A percentile compares a stretch with the other conserved stretches of the same genome.
phyloP scores from a whole-genome alignment of 139 green algal species.

The Trebouxia sp. region DNA sequence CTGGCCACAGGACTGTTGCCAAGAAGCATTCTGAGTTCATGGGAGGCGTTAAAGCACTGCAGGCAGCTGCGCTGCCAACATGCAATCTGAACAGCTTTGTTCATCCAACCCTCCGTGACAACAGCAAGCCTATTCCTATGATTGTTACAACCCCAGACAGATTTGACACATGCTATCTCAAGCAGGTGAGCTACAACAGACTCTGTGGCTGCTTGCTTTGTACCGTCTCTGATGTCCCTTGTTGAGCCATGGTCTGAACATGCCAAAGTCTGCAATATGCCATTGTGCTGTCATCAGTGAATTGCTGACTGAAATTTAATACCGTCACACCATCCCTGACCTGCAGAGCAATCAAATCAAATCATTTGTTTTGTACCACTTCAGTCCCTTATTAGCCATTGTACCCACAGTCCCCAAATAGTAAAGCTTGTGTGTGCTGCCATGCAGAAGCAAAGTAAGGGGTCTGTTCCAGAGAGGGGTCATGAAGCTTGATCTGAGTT shows the following conservation, averaged over 20 bases:
- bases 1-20: neutral
- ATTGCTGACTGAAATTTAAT: too few species aligned
- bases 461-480: neutral
- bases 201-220: neutral
- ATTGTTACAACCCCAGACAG: constrained; percentile 11
- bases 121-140: neutral
- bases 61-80: constrained; percentile 12
- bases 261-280: constrained; percentile 4
- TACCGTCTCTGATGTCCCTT: constrained; percentile 1
- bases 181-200: neutral
- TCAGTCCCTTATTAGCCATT: too few species aligned
- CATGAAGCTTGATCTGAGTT: constrained; percentile 12
- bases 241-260: constrained; percentile 4
- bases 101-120: neutral
- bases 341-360: too few species aligned
- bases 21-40: neutral
- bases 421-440: neutral
- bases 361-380: too few species aligned
- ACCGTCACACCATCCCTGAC: too few species aligned
- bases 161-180: neutral
- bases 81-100: neutral
- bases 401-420: too few species aligned
- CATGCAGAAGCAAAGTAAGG: neutral
- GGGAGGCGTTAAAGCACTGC: neutral
- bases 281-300: too few species aligned